These are phyloP conservation scores for Plasmodium ovale DNA, from an alignment of 169 alveolate species.

Conservation along the genomic window DNA sequence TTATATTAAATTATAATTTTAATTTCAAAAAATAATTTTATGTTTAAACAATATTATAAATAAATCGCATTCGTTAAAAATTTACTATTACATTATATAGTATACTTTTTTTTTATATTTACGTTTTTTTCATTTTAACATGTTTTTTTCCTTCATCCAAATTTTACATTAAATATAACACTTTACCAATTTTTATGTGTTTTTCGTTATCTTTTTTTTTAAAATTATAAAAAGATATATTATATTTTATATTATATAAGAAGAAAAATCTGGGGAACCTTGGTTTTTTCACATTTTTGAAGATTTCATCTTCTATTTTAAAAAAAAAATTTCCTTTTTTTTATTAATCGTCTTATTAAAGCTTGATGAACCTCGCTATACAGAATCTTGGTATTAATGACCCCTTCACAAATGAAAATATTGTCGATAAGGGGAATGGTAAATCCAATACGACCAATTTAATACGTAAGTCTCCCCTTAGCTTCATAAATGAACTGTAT, in stretches of 20 bases:
- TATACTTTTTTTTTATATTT: not conserved
- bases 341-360: conserved; percentile 40
- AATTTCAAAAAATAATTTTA: too few species aligned
- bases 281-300: too few species aligned
- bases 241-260: not conserved
- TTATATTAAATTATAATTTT: too few species aligned
- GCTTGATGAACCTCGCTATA: conserved; percentile 77
- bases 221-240: conserved; percentile 1
- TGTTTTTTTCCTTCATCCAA: not conserved
- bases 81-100: too few species aligned
- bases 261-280: too few species aligned
- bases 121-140: not conserved
- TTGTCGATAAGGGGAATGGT: conserved; percentile 77
- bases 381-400: conserved; percentile 77
- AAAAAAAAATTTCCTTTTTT: not conserved
- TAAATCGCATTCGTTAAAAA: not conserved
- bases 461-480: conserved; percentile 62
- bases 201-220: not conserved
- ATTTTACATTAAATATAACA: not conserved
- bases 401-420: conserved; percentile 77
- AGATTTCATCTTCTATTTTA: too few species aligned
- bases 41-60: too few species aligned
- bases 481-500: too few species aligned
- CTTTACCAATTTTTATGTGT: not conserved
- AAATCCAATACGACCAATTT: conserved; percentile 70